Conservation (phyloP, 2,329 filamentous ascomycete genomes). For the Curvularia sp. region DNA sequence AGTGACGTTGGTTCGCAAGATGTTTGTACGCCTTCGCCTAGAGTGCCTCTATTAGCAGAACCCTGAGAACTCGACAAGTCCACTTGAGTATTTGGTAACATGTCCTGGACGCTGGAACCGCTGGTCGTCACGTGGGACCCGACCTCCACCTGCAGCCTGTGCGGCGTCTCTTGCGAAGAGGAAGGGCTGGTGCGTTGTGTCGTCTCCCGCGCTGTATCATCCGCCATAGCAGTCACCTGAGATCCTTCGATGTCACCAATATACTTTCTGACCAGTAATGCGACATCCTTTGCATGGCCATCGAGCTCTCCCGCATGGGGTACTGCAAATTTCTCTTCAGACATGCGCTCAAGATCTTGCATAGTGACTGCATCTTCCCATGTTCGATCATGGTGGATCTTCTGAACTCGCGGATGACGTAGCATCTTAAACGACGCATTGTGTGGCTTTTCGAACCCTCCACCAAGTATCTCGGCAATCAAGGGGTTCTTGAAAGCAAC, state of each 20-base stretch:
- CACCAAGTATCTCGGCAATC: slow-evolving; percentile 81
- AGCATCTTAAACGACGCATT: slow-evolving; percentile 75
- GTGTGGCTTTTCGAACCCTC: slow-evolving; percentile 76
- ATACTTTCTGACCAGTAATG: slow-evolving; percentile 35
- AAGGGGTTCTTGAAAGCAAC: slow-evolving; percentile 72
- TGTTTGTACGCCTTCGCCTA: slow-evolving; percentile 29
- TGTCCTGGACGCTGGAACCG: not conserved
- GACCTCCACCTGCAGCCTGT: slow-evolving; percentile 1
- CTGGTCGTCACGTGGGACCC: not conserved
- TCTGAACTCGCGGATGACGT: slow-evolving; percentile 77
- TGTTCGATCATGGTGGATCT: slow-evolving; percentile 78
- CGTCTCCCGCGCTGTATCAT: slow-evolving; percentile 33
- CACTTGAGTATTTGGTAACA: slow-evolving; percentile 3
- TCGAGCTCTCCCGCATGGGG: slow-evolving; percentile 37
- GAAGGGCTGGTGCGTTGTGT: slow-evolving; percentile 29
- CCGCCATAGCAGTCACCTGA: slow-evolving; percentile 27
- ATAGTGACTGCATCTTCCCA: slow-evolving; percentile 74
- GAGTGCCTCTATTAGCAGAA: slow-evolving; percentile 28
- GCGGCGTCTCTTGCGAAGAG: slow-evolving; percentile 18
- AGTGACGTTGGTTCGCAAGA: slow-evolving; percentile 20
- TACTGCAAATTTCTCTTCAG: slow-evolving; percentile 59
- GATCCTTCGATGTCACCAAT: slow-evolving; percentile 20
- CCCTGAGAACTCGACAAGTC: slow-evolving; percentile 23
- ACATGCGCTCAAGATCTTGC: slow-evolving; percentile 72
- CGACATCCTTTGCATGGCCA: slow-evolving; percentile 44